Evolutionary conservation across 768 basidiomycete species (phyloP), one percentile per base, ranked within the genome.

Genomic region (Boletus reticuloceps): DNA sequence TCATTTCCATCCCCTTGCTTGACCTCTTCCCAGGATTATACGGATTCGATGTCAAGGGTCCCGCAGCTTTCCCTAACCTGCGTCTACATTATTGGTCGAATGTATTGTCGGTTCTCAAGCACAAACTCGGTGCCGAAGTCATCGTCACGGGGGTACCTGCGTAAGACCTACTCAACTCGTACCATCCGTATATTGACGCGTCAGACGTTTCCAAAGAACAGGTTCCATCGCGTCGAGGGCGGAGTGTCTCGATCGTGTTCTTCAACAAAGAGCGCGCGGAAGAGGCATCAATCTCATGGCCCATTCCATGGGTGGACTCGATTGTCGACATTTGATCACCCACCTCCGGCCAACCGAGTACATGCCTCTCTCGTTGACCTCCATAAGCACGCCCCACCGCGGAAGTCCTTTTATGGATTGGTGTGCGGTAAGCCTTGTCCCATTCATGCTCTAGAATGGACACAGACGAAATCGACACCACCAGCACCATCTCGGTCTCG

Each of bases 341-440:
- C 89, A 89, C 69, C 78, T 95, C 62, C 82, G 82, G 58, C 94
- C 96, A 0, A 78, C 73, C 11, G 85, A 88, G 48, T 98, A 98
- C 72, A 80, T 80, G 2, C 94, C 97, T 1, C 72, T 94, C 31
- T 94, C 92, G 8, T 75, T 99, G 55, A 98, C 90, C 1, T 90
- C 86, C 20, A 82, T 99, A 60, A 85, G 87, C 25, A 98, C 97
- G 0, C 97, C 97, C 16, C 97, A 99, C 69, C 82, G 93, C 17
- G 96, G 97, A 34, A 93, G 91, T 62, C 94, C 96, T 1, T 98
- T 99, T 72, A 99, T 99, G 97, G 93, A 97, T 69, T 99, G 97
- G 97, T 98, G 96, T 75, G 80, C 84, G 47, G 91, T 91, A 64
- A 65, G 88, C 34, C 45, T 39, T 29, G 37, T 50, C 55, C 27